These are phyloP conservation scores for Vitrella brassicaformis DNA, from an alignment of 73 alveolate species.

Conservation along the genomic window DNA sequence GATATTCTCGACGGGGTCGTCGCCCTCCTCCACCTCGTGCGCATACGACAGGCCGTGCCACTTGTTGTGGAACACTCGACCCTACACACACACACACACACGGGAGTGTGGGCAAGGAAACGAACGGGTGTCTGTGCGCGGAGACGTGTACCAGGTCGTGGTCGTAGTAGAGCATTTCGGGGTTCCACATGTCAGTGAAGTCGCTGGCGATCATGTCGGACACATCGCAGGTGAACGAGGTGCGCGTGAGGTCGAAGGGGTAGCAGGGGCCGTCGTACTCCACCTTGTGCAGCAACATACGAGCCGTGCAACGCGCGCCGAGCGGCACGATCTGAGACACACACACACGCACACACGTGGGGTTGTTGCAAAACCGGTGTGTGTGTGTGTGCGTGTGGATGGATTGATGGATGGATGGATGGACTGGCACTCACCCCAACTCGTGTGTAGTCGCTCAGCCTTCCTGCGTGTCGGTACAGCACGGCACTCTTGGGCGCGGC, in stretches of 20 bases:
- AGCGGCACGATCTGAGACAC: background rate
- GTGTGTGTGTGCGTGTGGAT: no score
- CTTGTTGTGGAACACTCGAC: conserved; percentile 7
- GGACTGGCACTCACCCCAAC: no score
- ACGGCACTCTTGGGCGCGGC: no score
- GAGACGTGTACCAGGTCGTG: no score
- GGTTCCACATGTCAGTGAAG: conserved; percentile 17
- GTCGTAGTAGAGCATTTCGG: conserved; percentile 3
- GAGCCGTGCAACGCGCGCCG: background rate
- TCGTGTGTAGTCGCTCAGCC: no score
- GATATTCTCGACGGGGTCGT: background rate
- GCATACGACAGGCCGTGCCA: conserved; percentile 33
- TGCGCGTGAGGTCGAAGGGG: conserved; percentile 26
- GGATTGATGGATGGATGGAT: no score
- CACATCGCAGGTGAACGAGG: background rate
- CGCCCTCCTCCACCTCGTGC: conserved; percentile 22
- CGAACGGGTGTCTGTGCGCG: no score
- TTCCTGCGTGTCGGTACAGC: no score
- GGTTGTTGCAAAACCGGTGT: no score
- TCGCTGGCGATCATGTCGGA: background rate
- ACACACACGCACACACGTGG: no score
- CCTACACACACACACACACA: no score
- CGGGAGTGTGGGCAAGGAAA: no score
- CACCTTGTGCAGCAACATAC: conserved; percentile 30
- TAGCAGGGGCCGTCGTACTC: conserved; percentile 33